These are phyloP conservation scores for Drosera capensis DNA, from an alignment of 148 eudicot genomes.

Conservation along the genomic window DNA sequence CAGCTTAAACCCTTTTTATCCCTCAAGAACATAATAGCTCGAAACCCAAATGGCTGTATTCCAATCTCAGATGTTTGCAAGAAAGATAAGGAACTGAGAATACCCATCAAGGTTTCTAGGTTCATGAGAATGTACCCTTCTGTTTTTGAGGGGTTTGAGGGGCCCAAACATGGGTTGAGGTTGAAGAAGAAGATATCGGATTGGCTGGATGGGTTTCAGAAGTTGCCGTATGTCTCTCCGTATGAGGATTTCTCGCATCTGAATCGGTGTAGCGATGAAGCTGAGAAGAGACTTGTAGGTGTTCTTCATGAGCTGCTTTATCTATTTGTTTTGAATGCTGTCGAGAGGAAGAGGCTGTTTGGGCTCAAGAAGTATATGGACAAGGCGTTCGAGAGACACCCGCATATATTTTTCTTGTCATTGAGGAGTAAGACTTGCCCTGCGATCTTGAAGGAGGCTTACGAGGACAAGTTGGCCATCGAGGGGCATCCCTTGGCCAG, in stretches of 20 bases:
- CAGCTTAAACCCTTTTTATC: constrained; percentile 45
- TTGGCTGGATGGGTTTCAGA: constrained; percentile 65
- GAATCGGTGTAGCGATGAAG: constrained; percentile 34
- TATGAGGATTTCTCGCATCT: constrained; percentile 42
- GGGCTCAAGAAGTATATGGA: constrained; percentile 48
- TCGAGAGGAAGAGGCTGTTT: constrained; percentile 51
- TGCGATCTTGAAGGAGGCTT: constrained; percentile 64
- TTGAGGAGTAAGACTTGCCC: constrained; percentile 69
- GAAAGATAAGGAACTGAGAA: constrained; percentile 30
- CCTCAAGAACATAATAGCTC: constrained; percentile 41
- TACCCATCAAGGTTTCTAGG: constrained; percentile 51
- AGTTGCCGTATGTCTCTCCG: constrained; percentile 61
- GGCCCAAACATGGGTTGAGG: constrained; percentile 51
- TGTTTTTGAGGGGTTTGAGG: constrained; percentile 66
- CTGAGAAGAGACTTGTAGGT: constrained; percentile 75
- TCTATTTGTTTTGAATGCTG: constrained; percentile 67
- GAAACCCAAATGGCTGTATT: constrained; percentile 35
- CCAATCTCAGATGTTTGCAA: constrained; percentile 65
- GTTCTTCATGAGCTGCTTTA: constrained; percentile 60
- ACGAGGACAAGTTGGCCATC: constrained; percentile 29
- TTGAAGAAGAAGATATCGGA: constrained; percentile 50
- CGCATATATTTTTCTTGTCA: constrained; percentile 59
- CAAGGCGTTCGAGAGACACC: constrained; percentile 76
- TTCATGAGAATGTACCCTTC: constrained; percentile 58
- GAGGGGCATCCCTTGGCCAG: constrained; percentile 50